Conservation (phyloP, 352 stramenopile genomes). For the Globisporangium okanoganense region DNA sequence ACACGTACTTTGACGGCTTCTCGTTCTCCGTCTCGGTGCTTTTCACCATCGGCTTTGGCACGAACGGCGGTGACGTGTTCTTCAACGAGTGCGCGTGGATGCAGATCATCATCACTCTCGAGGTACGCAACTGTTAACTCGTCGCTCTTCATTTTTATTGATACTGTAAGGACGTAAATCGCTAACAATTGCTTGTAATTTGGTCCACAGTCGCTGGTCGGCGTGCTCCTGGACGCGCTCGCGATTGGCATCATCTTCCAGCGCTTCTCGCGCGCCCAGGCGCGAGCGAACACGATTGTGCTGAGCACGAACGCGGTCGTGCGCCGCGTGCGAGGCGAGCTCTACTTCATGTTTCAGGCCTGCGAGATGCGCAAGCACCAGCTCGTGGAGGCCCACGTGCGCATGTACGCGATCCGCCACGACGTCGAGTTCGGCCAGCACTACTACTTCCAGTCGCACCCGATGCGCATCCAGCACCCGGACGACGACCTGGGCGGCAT, state of each 20-base stretch:
- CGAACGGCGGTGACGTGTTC: conserved; percentile 75
- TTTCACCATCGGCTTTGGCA: conserved; percentile 80
- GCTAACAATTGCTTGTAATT: not conserved
- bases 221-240: conserved; percentile 91
- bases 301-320: conserved; percentile 92
- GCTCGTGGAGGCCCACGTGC: conserved; percentile 93
- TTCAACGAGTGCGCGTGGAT: conserved; percentile 92
- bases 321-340: conserved; percentile 80
- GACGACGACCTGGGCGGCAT: conserved; percentile 91
- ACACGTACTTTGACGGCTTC: conserved; percentile 69
- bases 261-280: conserved; percentile 88
- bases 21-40: conserved; percentile 79
- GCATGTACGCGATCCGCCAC: conserved; percentile 91
- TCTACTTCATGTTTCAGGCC: conserved; percentile 94
- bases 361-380: conserved; percentile 92
- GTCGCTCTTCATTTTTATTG: no score
- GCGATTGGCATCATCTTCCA: conserved; percentile 95
- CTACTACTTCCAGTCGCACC: conserved; percentile 91
- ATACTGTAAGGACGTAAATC: not conserved
- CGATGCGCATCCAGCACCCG: conserved; percentile 91
- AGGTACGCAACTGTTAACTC: no score
- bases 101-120: conserved; percentile 88
- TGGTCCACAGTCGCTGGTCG: conserved; percentile 75
- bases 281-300: conserved; percentile 91
- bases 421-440: conserved; percentile 59